Conservation (phyloP, 176 grass and related monocot genomes). For the bread wheat (Triticum aestivum) region DNA sequence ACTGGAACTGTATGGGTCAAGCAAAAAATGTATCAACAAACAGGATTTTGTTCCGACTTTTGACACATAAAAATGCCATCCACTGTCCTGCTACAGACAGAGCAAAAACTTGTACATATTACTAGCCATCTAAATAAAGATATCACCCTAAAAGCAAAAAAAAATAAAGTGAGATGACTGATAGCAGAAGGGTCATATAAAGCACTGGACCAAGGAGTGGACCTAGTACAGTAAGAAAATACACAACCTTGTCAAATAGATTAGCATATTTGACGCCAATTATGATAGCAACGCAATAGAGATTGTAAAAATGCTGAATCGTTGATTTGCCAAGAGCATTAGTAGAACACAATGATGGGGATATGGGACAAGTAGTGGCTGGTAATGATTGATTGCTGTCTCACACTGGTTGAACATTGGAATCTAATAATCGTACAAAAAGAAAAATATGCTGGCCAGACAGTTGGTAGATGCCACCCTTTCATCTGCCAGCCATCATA, state of each 20-base stretch:
- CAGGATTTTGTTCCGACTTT: not conserved
- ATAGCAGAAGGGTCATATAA: slow-evolving; percentile 3
- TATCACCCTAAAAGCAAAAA: not conserved
- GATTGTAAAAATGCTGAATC: not conserved
- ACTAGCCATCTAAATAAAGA: not conserved
- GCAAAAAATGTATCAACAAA: slow-evolving; percentile 9
- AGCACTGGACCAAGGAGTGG: not conserved
- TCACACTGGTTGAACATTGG: slow-evolving; percentile 13
- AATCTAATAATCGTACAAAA: slow-evolving; percentile 40
- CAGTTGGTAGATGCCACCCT: slow-evolving; percentile 34
- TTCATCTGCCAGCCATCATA: slow-evolving; percentile 35
- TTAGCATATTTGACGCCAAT: not conserved
- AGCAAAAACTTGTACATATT: not conserved
- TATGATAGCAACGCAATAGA: not conserved
- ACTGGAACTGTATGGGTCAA: not conserved
- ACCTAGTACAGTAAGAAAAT: not conserved
- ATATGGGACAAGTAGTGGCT: slow-evolving; percentile 8
- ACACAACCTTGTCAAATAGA: not conserved
- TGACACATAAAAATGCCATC: not conserved
- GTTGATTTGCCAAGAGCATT: not conserved
- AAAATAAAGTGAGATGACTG: not conserved
- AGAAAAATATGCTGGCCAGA: slow-evolving; percentile 21
- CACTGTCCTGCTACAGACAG: not conserved
- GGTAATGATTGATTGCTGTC: slow-evolving; percentile 49
- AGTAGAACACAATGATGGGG: slow-evolving; percentile 28